phyloP scores from a whole-genome alignment of 139 green algal species.

The Chlamydomonas sp. region DNA sequence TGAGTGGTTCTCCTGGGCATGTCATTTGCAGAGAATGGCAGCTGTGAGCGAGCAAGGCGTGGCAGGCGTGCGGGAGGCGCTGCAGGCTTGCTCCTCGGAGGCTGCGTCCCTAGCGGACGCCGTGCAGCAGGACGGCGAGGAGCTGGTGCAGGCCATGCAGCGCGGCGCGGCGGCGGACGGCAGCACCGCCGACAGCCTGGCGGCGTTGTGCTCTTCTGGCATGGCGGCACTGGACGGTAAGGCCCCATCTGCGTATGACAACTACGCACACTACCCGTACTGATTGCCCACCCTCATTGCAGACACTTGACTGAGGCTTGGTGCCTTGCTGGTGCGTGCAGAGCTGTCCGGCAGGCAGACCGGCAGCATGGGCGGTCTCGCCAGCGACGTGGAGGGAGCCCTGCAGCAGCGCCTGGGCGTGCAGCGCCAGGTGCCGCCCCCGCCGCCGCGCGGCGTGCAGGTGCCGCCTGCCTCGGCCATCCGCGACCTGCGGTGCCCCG shows the following conservation, averaged over 20 bases:
- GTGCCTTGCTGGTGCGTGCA: not conserved
- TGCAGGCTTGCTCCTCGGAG: not conserved
- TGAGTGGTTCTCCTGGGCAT: no score
- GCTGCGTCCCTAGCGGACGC: not conserved
- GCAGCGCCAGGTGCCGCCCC: not conserved
- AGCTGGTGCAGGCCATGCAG: not conserved
- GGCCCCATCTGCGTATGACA: not conserved
- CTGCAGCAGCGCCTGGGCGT: not conserved
- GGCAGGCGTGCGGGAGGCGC: not conserved
- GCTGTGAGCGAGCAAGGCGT: not conserved
- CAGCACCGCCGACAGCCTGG: not conserved
- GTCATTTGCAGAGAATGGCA: not conserved
- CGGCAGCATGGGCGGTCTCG: not conserved
- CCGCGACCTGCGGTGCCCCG: conserved; percentile 54
- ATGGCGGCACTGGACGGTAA: no score
- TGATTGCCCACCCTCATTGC: no score
- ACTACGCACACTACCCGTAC: not conserved
- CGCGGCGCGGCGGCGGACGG: not conserved
- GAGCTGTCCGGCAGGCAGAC: not conserved
- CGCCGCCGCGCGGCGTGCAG: not conserved
- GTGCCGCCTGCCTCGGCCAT: conserved; percentile 14
- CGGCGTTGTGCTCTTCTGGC: not conserved
- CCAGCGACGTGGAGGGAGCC: not conserved
- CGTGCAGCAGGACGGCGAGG: not conserved
- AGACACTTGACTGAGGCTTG: no score